phyloP scores from a whole-genome alignment of 2,329 filamentous ascomycete species.

The Intubia oerlemansii region DNA sequence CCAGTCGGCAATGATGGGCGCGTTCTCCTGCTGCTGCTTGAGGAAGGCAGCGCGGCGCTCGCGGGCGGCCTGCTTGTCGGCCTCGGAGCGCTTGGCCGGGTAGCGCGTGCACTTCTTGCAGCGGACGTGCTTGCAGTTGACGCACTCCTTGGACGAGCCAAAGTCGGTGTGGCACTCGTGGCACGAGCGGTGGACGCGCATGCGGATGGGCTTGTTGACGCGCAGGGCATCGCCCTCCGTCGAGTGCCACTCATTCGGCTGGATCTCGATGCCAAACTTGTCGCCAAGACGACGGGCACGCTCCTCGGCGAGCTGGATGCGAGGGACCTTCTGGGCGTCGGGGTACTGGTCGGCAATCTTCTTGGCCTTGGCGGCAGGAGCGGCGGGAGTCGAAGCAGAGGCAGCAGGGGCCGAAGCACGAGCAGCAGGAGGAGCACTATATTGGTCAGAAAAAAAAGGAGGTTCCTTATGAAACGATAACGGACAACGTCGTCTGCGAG shows the following conservation, averaged over 20 bases:
- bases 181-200: slow-evolving; percentile 60
- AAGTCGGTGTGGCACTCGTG: slow-evolving; percentile 63
- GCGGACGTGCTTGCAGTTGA: slow-evolving; percentile 54
- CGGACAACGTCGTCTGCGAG: too few species aligned
- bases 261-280: slow-evolving; percentile 32
- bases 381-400: background rate
- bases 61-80: slow-evolving; percentile 29
- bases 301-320: slow-evolving; percentile 30
- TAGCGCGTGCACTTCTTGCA: slow-evolving; percentile 65
- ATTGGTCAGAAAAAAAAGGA: too few species aligned
- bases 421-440: too few species aligned
- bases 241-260: slow-evolving; percentile 29
- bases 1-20: slow-evolving; percentile 29
- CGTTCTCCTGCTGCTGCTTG: slow-evolving; percentile 35
- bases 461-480: too few species aligned
- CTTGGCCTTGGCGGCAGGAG: slow-evolving; percentile 4
- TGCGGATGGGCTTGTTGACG: slow-evolving; percentile 55
- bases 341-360: background rate
- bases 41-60: slow-evolving; percentile 25
- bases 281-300: slow-evolving; percentile 32
- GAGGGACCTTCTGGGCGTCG: slow-evolving; percentile 17
- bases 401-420: background rate
- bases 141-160: slow-evolving; percentile 50
- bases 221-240: slow-evolving; percentile 35
- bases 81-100: slow-evolving; percentile 42